Percentiles rank a stretch among this genome's conserved stretches.
phyloP scores from a whole-genome alignment of 2,329 filamentous ascomycete genomes.

The Venturia oleaginea region DNA sequence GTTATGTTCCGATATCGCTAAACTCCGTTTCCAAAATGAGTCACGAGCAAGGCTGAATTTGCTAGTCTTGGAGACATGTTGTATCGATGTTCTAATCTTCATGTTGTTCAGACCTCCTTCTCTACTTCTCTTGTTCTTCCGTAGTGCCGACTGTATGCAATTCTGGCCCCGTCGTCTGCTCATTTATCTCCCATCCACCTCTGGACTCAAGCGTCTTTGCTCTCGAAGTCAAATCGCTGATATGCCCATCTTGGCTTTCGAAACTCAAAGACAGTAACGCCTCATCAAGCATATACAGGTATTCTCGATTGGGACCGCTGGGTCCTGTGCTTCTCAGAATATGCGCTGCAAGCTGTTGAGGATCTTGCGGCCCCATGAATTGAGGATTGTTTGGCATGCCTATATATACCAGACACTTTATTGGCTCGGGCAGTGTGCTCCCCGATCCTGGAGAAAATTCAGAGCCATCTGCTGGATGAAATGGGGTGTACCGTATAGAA shows the following conservation, averaged over 20 bases:
- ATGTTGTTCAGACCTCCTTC: constrained; percentile 23
- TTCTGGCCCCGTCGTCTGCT: constrained; percentile 6
- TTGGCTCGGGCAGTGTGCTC: constrained; percentile 27
- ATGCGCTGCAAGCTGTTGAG: constrained; percentile 66
- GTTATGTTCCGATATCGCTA: constrained; percentile 2
- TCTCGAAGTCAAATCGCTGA: constrained; percentile 68
- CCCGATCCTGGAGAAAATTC: constrained; percentile 17
- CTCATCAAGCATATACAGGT: constrained; percentile 70
- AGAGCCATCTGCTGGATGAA: constrained; percentile 49
- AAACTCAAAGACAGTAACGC: constrained; percentile 64
- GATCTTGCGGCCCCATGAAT: constrained; percentile 77
- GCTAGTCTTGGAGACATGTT: neutral
- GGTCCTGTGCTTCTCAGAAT: constrained; percentile 70
- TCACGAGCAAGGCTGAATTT: neutral
- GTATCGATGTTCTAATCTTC: neutral
- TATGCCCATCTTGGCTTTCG: constrained; percentile 73
- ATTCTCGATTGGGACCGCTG: constrained; percentile 84
- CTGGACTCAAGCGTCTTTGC: constrained; percentile 54
- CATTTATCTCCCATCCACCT: constrained; percentile 18
- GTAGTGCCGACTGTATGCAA: constrained; percentile 40
- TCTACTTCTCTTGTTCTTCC: constrained; percentile 54
- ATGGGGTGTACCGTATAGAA: constrained; percentile 81
- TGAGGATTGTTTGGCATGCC: constrained; percentile 88
- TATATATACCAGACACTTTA: constrained; percentile 73
- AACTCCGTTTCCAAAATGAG: neutral